Evolutionary conservation across 73 alveolate genomes (phyloP).

Genomic region (Symbiodinium pilosum): DNA sequence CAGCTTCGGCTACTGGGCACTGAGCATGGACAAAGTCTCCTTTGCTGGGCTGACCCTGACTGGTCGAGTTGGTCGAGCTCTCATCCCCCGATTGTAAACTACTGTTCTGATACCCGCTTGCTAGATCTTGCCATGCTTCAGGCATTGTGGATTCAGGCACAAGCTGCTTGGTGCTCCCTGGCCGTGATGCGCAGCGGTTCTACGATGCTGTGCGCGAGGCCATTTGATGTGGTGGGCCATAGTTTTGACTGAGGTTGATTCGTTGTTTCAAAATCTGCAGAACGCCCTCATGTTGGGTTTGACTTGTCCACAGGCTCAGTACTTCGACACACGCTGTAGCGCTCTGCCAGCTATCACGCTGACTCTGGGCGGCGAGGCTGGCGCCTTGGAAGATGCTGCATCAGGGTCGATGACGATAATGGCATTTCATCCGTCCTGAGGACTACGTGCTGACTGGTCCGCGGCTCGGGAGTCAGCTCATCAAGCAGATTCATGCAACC

Average conservation of each 20-base stretch:
- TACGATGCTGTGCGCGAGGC: conserved; percentile 92
- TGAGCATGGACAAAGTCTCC: conserved; percentile 53
- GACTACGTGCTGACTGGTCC: conserved; percentile 53
- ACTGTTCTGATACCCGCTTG: neutral
- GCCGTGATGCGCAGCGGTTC: conserved; percentile 68
- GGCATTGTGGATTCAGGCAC: conserved; percentile 75
- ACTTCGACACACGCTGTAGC: conserved; percentile 64
- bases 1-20: conserved; percentile 56
- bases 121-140: neutral
- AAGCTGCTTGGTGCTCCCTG: conserved; percentile 81
- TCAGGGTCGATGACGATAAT: neutral
- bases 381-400: neutral
- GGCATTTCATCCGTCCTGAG: neutral
- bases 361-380: conserved; percentile 62
- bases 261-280: too few relatives aligned
- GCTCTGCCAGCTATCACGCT: conserved; percentile 58
- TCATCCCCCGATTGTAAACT: neutral
- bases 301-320: conserved; percentile 70
- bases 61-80: conserved; percentile 62
- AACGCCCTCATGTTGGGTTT: too few relatives aligned
- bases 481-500: too few relatives aligned
- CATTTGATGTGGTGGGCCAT: too few relatives aligned
- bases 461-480: neutral
- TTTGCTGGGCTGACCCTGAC: conserved; percentile 53
- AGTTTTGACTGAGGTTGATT: too few relatives aligned